phyloP scores from a whole-genome alignment of 331 rosid species.

The Rosa hybrid region DNA sequence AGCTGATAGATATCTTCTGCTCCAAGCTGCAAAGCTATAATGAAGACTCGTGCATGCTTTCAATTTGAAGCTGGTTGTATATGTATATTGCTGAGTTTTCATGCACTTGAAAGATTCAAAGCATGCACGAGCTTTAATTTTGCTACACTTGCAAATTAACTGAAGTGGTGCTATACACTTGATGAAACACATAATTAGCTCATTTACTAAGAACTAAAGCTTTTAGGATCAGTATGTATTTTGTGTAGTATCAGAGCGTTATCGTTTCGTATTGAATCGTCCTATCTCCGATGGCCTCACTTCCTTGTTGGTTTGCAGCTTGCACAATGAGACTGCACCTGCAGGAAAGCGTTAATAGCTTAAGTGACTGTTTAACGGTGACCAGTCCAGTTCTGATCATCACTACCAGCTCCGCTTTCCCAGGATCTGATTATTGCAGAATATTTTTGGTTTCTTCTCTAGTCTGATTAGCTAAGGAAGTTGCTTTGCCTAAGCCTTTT shows the following conservation, averaged over 20 bases:
- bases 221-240: neutral
- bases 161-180: neutral
- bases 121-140: neutral
- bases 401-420: neutral
- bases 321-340: neutral
- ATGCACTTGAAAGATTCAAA: slow-evolving; percentile 21
- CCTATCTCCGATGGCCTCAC: neutral
- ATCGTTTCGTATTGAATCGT: neutral
- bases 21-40: neutral
- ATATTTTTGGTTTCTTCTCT: neutral
- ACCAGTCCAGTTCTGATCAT: slow-evolving; percentile 4
- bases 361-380: neutral
- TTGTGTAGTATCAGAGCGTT: neutral
- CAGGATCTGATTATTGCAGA: neutral
- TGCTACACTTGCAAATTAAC: neutral
- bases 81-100: slow-evolving; percentile 8
- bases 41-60: slow-evolving; percentile 13
- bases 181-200: neutral
- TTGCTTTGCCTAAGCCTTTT: neutral
- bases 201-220: neutral
- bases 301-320: neutral
- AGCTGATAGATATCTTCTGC: slow-evolving; percentile 10
- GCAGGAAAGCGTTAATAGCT: neutral
- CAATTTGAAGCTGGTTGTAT: slow-evolving; percentile 12
- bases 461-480: neutral